phyloP scores from a whole-genome alignment of 441 rosid genomes.

The Brassica hybrid region DNA sequence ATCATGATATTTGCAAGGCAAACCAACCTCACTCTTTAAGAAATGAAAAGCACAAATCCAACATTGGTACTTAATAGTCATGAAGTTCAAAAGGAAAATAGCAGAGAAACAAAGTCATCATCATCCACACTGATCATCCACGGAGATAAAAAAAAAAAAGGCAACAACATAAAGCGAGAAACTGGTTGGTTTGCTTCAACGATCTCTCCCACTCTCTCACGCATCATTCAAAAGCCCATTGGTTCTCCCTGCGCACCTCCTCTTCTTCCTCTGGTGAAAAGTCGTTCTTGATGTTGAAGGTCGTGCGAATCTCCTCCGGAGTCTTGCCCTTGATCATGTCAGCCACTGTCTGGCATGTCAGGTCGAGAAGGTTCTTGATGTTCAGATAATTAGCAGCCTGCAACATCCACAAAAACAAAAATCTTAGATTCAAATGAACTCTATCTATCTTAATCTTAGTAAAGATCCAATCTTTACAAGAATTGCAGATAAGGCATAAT shows the following conservation, averaged over 20 bases:
- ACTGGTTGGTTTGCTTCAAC: slow-evolving; percentile 16
- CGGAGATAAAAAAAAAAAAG: neutral
- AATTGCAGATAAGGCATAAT: neutral
- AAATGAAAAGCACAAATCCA: neutral
- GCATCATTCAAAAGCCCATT: slow-evolving; percentile 72
- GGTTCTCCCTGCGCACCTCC: slow-evolving; percentile 72
- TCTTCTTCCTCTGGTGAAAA: slow-evolving; percentile 68
- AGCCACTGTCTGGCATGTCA: slow-evolving; percentile 69
- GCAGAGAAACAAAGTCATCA: neutral
- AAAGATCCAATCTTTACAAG: neutral
- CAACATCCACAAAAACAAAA: neutral
- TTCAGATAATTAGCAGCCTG: slow-evolving; percentile 73
- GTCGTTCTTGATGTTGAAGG: slow-evolving; percentile 65
- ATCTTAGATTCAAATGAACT: neutral
- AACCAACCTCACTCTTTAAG: neutral
- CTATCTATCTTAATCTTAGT: neutral
- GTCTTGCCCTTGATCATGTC: slow-evolving; percentile 73
- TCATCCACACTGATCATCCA: slow-evolving; percentile 28
- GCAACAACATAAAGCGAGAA: slow-evolving; percentile 13
- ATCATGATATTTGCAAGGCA: neutral
- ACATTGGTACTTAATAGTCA: slow-evolving; percentile 20
- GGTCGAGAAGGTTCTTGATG: slow-evolving; percentile 65
- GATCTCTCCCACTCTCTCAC: neutral
- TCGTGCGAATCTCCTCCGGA: slow-evolving; percentile 63
- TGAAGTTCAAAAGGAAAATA: neutral